A percentile compares a stretch with the other conserved stretches of the same genome.
Evolutionary conservation across 2,329 filamentous ascomycete genomes (phyloP).

Genomic region (Fusarium sp.): DNA sequence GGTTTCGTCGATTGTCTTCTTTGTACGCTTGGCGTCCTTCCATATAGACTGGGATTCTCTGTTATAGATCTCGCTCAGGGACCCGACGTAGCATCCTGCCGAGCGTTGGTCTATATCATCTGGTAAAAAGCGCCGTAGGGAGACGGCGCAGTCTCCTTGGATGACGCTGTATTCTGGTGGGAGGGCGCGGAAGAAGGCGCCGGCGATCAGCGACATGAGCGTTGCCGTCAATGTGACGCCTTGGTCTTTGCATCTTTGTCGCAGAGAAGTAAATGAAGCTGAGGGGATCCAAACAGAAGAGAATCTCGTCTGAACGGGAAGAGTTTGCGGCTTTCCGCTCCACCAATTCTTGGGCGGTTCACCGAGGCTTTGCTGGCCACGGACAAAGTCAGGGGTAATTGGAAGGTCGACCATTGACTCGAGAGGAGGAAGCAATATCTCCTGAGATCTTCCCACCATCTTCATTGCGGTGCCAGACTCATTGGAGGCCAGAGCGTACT

Average conservation of each 20-base stretch:
- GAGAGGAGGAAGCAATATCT: neutral
- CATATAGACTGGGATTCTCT: slow-evolving; percentile 2
- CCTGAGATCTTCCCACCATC: neutral
- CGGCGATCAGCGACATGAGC: neutral
- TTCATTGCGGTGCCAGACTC: neutral
- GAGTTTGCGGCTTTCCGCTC: neutral
- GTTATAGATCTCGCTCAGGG: slow-evolving; percentile 13
- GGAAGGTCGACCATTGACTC: neutral
- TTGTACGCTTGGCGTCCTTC: neutral
- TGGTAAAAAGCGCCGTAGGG: slow-evolving; percentile 2
- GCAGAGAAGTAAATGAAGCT: neutral
- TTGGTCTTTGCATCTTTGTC: neutral
- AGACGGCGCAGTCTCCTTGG: slow-evolving; percentile 24
- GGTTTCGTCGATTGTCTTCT: neutral
- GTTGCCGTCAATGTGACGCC: neutral
- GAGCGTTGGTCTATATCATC: neutral
- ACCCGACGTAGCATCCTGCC: slow-evolving; percentile 17
- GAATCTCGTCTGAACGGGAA: neutral
- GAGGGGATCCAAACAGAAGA: neutral
- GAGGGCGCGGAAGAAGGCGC: slow-evolving; percentile 3
- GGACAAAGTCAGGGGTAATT: neutral
- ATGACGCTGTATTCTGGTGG: neutral
- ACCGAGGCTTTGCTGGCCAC: neutral
- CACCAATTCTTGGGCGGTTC: neutral
- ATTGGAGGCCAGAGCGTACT: neutral